phyloP scores from a whole-genome alignment of 495 filamentous ascomycete species.

The Xanthoparmelia taractica region DNA sequence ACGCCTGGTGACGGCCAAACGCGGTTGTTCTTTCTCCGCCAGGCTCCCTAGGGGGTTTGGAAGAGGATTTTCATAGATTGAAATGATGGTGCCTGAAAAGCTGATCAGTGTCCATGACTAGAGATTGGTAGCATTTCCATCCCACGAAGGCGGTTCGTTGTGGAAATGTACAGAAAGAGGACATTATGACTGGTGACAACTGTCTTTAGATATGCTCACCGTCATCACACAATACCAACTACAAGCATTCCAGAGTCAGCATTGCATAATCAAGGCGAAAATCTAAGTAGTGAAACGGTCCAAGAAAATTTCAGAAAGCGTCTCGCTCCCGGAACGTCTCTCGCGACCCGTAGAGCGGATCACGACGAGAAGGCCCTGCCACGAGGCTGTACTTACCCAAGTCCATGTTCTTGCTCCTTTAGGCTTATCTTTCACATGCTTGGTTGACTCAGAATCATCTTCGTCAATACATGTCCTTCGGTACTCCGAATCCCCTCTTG shows the following conservation, averaged over 20 bases:
- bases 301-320: not conserved
- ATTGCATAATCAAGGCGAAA: not conserved
- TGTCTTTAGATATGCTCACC: constrained; percentile 34
- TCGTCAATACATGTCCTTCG: constrained; percentile 5
- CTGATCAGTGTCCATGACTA: not conserved
- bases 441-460: constrained; percentile 11
- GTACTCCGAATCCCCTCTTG: constrained; percentile 19
- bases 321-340: not conserved
- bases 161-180: not conserved
- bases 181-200: constrained; percentile 28
- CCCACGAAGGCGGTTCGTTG: not conserved
- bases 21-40: constrained; percentile 31
- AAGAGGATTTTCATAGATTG: constrained; percentile 65
- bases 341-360: not conserved
- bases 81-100: constrained; percentile 55
- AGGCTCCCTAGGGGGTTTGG: constrained; percentile 33
- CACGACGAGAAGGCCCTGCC: not conserved
- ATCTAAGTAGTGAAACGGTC: not conserved
- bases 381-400: constrained; percentile 35
- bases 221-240: constrained; percentile 71
- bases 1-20: constrained; percentile 51
- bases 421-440: constrained; percentile 45
- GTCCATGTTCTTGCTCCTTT: constrained; percentile 61
- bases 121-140: not conserved
- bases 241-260: not conserved